These are phyloP conservation scores for Lentinula detonsa DNA, from an alignment of 768 basidiomycete genomes.

Conservation along the genomic window DNA sequence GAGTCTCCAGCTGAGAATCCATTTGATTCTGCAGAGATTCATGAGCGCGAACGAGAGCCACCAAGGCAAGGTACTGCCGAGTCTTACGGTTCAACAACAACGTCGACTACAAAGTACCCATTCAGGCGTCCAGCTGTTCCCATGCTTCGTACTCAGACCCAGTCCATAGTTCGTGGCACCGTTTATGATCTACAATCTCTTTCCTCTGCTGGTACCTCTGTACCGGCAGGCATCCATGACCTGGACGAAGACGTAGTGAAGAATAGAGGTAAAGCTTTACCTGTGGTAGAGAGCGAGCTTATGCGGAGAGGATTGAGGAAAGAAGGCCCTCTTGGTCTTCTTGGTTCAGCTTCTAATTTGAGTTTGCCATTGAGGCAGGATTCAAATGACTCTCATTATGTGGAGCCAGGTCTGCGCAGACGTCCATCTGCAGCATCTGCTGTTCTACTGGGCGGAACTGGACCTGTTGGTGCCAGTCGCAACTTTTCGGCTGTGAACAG, in stretches of 20 bases:
- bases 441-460: background rate
- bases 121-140: background rate
- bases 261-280: background rate
- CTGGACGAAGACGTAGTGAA: background rate
- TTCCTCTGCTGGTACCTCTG: background rate
- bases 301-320: conserved; percentile 2
- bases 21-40: background rate
- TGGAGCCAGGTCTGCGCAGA: background rate
- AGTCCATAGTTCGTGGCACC: background rate
- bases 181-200: background rate
- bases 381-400: background rate
- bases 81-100: background rate
- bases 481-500: background rate
- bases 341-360: background rate
- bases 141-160: background rate
- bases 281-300: background rate
- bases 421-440: background rate
- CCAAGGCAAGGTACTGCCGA: background rate
- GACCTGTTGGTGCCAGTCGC: background rate
- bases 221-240: background rate
- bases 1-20: background rate
- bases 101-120: background rate
- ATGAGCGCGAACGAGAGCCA: background rate
- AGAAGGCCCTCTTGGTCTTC: background rate
- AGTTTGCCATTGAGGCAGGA: background rate